phyloP scores from a whole-genome alignment of 2,329 filamentous ascomycete species.

The Diaporthe sp. region DNA sequence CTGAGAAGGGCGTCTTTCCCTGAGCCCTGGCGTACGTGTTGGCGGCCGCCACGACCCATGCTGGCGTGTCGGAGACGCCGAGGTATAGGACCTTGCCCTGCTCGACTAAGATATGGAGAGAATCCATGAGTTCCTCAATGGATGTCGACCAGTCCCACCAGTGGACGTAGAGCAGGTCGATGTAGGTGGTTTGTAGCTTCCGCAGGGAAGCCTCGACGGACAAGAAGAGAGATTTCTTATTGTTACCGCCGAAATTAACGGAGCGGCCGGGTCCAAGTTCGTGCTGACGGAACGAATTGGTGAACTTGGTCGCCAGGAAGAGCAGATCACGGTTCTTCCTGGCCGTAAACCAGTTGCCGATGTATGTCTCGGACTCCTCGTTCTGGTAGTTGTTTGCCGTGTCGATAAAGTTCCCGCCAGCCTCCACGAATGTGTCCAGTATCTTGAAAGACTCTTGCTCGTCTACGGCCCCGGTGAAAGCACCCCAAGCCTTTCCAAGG shows the following conservation, averaged over 20 bases:
- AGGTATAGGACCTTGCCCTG: constrained; percentile 59
- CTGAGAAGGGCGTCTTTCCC: constrained; percentile 54
- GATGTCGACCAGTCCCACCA: constrained; percentile 60
- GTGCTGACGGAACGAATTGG: constrained; percentile 59
- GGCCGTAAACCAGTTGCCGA: constrained; percentile 79
- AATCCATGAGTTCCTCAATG: constrained; percentile 59
- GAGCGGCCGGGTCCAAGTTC: constrained; percentile 54
- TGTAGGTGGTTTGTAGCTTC: constrained; percentile 61
- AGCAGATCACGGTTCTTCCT: constrained; percentile 74
- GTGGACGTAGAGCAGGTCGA: constrained; percentile 62
- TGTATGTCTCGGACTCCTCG: constrained; percentile 73
- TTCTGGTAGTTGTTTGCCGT: constrained; percentile 78
- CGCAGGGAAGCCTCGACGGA: constrained; percentile 63
- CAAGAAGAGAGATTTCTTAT: constrained; percentile 70
- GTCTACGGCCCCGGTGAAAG: constrained; percentile 65
- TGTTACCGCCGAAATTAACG: constrained; percentile 70
- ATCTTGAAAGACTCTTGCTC: constrained; percentile 74
- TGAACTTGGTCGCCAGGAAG: constrained; percentile 79
- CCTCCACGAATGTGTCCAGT: constrained; percentile 74
- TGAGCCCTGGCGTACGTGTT: constrained; percentile 55
- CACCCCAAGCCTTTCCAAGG: constrained; percentile 30
- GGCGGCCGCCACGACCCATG: constrained; percentile 56
- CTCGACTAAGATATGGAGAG: constrained; percentile 57
- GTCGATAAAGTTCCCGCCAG: constrained; percentile 78
- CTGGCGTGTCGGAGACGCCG: constrained; percentile 56